Percentiles rank a stretch among this genome's conserved stretches.
Conservation (phyloP, 148 eudicot genomes). For the Camellia japonica region DNA sequence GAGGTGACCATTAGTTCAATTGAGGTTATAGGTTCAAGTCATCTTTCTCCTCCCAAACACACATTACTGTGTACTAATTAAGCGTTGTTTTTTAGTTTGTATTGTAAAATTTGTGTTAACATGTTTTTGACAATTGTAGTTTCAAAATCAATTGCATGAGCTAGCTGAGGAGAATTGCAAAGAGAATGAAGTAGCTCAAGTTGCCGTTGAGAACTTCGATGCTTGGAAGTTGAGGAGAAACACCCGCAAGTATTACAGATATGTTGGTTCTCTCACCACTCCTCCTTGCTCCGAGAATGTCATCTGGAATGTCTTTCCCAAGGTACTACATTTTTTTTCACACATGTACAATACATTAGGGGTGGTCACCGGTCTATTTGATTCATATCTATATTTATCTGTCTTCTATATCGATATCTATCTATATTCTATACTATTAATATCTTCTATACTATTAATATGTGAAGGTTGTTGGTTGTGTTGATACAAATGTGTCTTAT, state of each 20-base stretch:
- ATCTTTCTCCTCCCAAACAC: background rate
- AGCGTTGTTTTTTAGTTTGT: background rate
- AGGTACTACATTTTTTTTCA: conserved; percentile 30
- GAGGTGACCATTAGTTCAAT: too few species aligned
- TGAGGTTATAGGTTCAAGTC: too few species aligned
- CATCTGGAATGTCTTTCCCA: conserved; percentile 53
- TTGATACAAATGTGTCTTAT: too few species aligned
- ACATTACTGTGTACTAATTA: background rate
- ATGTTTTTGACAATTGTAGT: conserved; percentile 25
- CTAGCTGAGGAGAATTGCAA: conserved; percentile 32
- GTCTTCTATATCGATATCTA: background rate
- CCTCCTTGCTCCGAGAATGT: conserved; percentile 85
- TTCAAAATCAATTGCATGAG: conserved; percentile 37
- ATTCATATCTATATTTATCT: background rate
- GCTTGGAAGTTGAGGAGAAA: conserved; percentile 39
- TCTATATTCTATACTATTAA: too few species aligned
- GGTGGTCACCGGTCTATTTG: background rate
- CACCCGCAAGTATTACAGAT: conserved; percentile 56
- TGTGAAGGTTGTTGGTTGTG: too few species aligned
- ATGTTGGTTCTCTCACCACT: conserved; percentile 81
- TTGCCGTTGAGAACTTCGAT: conserved; percentile 35
- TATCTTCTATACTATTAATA: too few species aligned
- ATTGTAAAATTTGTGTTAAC: background rate
- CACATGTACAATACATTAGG: background rate
- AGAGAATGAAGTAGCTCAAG: conserved; percentile 8